These are phyloP conservation scores for Trichosporon inkin DNA, from an alignment of 1,284 basidiomycete genomes.

Conservation along the genomic window DNA sequence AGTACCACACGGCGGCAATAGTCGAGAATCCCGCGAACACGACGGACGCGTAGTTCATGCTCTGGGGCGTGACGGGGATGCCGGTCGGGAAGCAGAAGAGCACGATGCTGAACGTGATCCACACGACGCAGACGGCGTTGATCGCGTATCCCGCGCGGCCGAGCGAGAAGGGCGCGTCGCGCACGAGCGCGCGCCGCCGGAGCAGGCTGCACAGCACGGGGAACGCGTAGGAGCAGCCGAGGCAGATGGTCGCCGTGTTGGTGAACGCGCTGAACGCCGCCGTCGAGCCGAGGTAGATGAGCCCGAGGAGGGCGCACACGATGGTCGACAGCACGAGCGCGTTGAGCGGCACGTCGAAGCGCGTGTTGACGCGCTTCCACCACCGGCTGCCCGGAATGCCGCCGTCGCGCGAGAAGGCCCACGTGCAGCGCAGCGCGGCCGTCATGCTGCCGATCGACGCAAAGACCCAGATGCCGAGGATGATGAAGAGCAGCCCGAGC, in stretches of 20 bases:
- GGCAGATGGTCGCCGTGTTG: constrained; percentile 42
- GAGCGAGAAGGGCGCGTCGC: constrained; percentile 36
- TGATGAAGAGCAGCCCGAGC: constrained; percentile 52
- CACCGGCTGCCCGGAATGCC: constrained; percentile 47
- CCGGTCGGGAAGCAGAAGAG: constrained; percentile 28
- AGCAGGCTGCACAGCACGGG: constrained; percentile 50
- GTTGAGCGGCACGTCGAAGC: constrained; percentile 49
- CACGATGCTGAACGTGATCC: constrained; percentile 24
- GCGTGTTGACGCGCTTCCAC: constrained; percentile 44
- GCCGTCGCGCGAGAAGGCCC: constrained; percentile 51
- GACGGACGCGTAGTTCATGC: constrained; percentile 56
- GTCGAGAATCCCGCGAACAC: constrained; percentile 60
- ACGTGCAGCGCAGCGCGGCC: constrained; percentile 23
- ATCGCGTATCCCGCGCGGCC: constrained; percentile 47
- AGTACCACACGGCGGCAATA: constrained; percentile 59
- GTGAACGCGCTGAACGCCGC: constrained; percentile 49
- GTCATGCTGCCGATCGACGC: constrained; percentile 53
- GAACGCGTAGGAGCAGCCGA: constrained; percentile 46
- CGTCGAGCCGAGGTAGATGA: constrained; percentile 46
- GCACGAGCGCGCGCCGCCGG: constrained; percentile 42
- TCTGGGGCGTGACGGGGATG: constrained; percentile 34
- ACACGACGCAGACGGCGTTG: constrained; percentile 34
- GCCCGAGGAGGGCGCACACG: constrained; percentile 50
- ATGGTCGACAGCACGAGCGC: constrained; percentile 47
- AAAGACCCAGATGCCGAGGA: constrained; percentile 53